Conservation (phyloP, 2,329 filamentous ascomycete species). For the Ophiognomonia clavigignenti-juglandacearum region DNA sequence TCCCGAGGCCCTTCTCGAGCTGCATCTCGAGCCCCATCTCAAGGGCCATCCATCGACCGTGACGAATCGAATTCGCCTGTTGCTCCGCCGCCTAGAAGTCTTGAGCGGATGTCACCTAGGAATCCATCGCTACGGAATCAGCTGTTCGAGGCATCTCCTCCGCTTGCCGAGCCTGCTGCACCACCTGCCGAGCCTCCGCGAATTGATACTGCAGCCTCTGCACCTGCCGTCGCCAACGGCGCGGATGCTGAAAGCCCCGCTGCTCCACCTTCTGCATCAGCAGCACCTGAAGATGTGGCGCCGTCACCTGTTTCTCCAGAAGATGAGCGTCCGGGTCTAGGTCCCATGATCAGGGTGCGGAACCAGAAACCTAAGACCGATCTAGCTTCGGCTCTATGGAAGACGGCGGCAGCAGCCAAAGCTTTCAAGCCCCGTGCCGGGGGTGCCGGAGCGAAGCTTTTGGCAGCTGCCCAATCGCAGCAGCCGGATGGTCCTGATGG, state of each 20-base stretch:
- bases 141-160: slow-evolving; percentile 25
- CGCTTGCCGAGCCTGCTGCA: slow-evolving; percentile 29
- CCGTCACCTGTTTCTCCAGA: slow-evolving; percentile 28
- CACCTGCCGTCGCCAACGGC: slow-evolving; percentile 10
- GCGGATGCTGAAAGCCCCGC: slow-evolving; percentile 6
- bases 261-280: slow-evolving; percentile 19
- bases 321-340: slow-evolving; percentile 66
- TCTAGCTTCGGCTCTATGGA: slow-evolving; percentile 71
- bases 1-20: slow-evolving; percentile 2
- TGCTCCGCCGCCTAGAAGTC: slow-evolving; percentile 43
- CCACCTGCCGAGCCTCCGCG: slow-evolving; percentile 10
- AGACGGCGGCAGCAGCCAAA: slow-evolving; percentile 67
- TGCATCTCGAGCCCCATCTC: slow-evolving; percentile 2
- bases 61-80: slow-evolving; percentile 12
- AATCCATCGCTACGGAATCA: slow-evolving; percentile 35
- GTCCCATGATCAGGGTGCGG: slow-evolving; percentile 86
- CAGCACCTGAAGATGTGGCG: slow-evolving; percentile 18
- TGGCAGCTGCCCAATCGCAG: slow-evolving; percentile 54
- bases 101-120: slow-evolving; percentile 41
- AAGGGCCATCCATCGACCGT: not conserved
- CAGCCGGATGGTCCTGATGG: slow-evolving; percentile 73
- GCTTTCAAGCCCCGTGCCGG: slow-evolving; percentile 84
- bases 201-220: slow-evolving; percentile 8
- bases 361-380: slow-evolving; percentile 67
- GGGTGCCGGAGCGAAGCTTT: slow-evolving; percentile 67